A percentile compares a stretch with the other conserved stretches of the same genome.
Conservation (phyloP, 768 basidiomycete species). For the Daedaleopsis nitida region DNA sequence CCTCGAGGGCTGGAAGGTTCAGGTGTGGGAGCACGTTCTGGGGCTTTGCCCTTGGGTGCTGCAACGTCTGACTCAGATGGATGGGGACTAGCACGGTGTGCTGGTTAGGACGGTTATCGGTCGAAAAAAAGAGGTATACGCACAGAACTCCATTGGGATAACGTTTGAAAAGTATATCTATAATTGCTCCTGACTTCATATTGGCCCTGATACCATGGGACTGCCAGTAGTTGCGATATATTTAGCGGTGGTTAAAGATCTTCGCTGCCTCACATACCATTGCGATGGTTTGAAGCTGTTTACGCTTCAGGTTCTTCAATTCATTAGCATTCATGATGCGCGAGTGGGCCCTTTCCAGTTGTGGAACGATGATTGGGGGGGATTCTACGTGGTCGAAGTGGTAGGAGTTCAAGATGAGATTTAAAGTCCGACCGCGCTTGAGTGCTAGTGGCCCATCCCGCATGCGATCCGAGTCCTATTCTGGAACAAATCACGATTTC, state of each 20-base stretch:
- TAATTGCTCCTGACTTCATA: not conserved
- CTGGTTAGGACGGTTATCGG: not conserved
- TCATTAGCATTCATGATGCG: not conserved
- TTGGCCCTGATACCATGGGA: not conserved
- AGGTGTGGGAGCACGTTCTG: not conserved
- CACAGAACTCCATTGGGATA: not conserved
- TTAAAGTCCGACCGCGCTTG: constrained; percentile 2
- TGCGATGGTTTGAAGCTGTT: not conserved
- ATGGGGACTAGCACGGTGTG: not conserved
- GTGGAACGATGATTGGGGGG: not conserved
- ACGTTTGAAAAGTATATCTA: not conserved
- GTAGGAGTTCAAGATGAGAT: not conserved
- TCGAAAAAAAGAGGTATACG: not conserved
- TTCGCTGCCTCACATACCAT: not conserved
- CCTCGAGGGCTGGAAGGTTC: not conserved
- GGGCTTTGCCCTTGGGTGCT: not conserved
- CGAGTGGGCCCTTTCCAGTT: not conserved
- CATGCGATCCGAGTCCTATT: no score
- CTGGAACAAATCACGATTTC: no score
- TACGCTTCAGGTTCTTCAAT: not conserved
- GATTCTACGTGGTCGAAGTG: not conserved
- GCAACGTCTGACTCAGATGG: not conserved
- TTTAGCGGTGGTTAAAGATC: not conserved
- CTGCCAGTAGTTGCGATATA: not conserved
- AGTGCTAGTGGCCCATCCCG: not conserved